Evolutionary conservation across 768 basidiomycete genomes (phyloP), one percentile per base, ranked within the genome.

Genomic region (Phylloporus scabripes): DNA sequence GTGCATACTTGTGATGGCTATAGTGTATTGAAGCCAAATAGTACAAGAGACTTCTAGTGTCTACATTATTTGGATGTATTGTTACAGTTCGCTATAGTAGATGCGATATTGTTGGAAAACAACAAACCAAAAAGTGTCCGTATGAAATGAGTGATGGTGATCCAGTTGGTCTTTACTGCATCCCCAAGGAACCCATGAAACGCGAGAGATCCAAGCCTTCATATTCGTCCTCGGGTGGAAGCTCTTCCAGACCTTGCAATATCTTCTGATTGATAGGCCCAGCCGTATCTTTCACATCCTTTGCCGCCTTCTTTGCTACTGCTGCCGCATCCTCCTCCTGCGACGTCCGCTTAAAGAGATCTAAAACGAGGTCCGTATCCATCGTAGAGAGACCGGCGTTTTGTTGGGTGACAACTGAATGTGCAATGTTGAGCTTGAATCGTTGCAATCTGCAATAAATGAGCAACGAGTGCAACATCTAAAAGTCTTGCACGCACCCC

Each of bases 351-450:
- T 72, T 77, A 78, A 99, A 98, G 32, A 99, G 77, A 66, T 98
- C 96, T 21, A 99, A 73, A 20, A 99, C 94, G 47, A 93, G 83
- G 62, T 97, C 93, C 0, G 96, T 98, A 60, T 95, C 94, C 94
- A 99, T 98, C 2, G 92, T 92, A 1, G 84, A 74, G 42, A 99
- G 70, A 18, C 92, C 93, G 1, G 95, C 80, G 64, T 99, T 99
- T 65, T 99, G 94, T 65, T 99, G 94, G 1, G 92, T 97, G 43
- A 99, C 91, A 51, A 99, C 83, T 7, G 96, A 92, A 56, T 91
- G 85, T 26, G 96, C 96, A 58, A 99, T 95, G 59, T 98, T 98
- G 59, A 98, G 77, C 67, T 99, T 99, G 80, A 99, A 99, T 43
- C 93, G 89, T 77, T 99, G 96, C 53, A 99, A 68, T 31, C 95